Evolutionary conservation across 352 stramenopile species (phyloP).

Genomic region (Globisporangium cederbergense): DNA sequence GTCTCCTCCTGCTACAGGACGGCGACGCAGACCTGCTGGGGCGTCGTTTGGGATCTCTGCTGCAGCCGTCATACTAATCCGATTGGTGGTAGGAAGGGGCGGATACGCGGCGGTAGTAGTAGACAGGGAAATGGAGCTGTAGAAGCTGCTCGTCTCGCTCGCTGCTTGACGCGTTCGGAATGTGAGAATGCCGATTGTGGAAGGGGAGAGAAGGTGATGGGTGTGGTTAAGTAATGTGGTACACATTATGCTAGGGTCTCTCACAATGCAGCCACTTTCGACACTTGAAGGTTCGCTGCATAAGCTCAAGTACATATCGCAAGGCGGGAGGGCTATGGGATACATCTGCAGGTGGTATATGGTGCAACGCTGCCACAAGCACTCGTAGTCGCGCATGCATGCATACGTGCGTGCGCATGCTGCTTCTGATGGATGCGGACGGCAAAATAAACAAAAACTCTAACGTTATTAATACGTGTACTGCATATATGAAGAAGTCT

Average conservation of each 20-base stretch:
- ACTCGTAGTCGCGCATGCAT: too few species aligned
- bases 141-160: neutral
- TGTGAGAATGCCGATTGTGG: conserved; percentile 2
- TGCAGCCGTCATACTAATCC: conserved; percentile 14
- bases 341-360: too few species aligned
- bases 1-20: conserved; percentile 23
- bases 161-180: neutral
- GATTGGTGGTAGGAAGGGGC: too few species aligned
- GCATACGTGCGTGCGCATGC: too few species aligned
- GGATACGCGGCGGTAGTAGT: neutral
- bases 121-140: neutral
- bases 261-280: too few species aligned
- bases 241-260: neutral
- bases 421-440: too few species aligned
- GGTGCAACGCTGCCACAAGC: too few species aligned
- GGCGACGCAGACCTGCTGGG: conserved; percentile 24
- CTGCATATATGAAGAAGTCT: neutral
- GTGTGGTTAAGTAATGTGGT: neutral
- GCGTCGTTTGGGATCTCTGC: conserved; percentile 11
- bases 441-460: neutral
- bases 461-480: neutral
- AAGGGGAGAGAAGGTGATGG: neutral
- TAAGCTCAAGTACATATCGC: too few species aligned
- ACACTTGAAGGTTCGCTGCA: too few species aligned
- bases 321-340: too few species aligned